Conservation (phyloP, 1,284 basidiomycete species). For the Rhodotorula sp. region DNA sequence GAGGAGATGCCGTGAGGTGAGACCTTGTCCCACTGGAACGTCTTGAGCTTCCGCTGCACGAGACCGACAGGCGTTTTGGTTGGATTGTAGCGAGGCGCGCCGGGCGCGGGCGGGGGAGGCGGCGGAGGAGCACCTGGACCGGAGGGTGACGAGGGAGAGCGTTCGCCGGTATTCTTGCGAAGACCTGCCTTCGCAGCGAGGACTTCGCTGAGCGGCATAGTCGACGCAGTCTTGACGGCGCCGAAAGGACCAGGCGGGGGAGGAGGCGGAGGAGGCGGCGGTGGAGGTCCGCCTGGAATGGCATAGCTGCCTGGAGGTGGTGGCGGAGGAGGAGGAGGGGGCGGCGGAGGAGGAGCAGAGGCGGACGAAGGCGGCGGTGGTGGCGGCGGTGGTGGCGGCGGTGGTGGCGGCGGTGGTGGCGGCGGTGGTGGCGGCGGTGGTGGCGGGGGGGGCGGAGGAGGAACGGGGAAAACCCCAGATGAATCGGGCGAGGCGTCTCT, state of each 20-base stretch:
- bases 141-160: constrained; percentile 49
- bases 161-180: constrained; percentile 11
- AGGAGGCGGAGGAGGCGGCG: constrained; percentile 13
- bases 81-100: neutral
- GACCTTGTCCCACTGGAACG: constrained; percentile 97
- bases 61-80: constrained; percentile 10
- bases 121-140: constrained; percentile 39
- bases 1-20: constrained; percentile 75
- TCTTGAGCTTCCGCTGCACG: constrained; percentile 81
- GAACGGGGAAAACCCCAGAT: neutral
- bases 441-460: constrained; percentile 3
- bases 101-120: constrained; percentile 26
- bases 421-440: neutral
- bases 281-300: constrained; percentile 5
- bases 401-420: neutral
- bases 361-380: neutral
- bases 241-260: constrained; percentile 41
- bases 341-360: constrained; percentile 10
- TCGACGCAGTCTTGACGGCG: constrained; percentile 5
- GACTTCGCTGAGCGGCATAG: constrained; percentile 17
- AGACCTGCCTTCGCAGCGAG: constrained; percentile 17
- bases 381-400: neutral
- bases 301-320: constrained; percentile 7
- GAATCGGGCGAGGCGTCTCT: neutral
- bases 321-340: constrained; percentile 20